Conservation (phyloP, 2,329 filamentous ascomycete species). For the Dactylella cylindrospora region DNA sequence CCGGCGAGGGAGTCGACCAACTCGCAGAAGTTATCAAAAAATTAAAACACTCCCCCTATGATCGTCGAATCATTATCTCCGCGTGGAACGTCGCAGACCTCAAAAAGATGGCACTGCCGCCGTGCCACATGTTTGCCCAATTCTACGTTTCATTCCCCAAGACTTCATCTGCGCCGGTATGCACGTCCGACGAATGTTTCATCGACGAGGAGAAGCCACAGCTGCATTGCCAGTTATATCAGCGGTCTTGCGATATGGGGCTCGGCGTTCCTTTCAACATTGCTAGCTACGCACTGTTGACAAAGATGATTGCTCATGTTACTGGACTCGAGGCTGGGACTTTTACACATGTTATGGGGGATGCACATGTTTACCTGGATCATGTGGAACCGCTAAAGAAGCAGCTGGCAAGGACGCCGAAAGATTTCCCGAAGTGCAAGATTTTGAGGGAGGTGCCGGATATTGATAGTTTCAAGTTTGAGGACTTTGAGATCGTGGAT, state of each 20-base stretch:
- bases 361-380: constrained; percentile 94
- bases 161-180: constrained; percentile 28
- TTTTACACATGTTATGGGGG: constrained; percentile 93
- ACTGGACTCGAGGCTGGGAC: constrained; percentile 81
- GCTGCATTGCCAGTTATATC: constrained; percentile 86
- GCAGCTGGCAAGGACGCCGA: constrained; percentile 78
- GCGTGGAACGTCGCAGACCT: constrained; percentile 94
- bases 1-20: constrained; percentile 87
- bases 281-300: constrained; percentile 86
- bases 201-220: constrained; percentile 55
- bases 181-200: constrained; percentile 48
- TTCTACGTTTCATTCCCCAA: constrained; percentile 79
- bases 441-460: constrained; percentile 68
- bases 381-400: constrained; percentile 82
- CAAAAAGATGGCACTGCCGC: constrained; percentile 84
- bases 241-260: constrained; percentile 94
- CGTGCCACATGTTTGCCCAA: constrained; percentile 97
- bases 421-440: constrained; percentile 74
- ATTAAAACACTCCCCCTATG: constrained; percentile 78
- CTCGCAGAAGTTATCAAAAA: constrained; percentile 87
- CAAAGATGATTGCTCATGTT: constrained; percentile 90
- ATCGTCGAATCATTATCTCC: constrained; percentile 82
- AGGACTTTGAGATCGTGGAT: constrained; percentile 82
- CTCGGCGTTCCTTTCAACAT: constrained; percentile 98
- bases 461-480: constrained; percentile 86